Base-by-base conservation (phyloP, 306 rosid genomes). In the Glycine latifolia region DNA sequence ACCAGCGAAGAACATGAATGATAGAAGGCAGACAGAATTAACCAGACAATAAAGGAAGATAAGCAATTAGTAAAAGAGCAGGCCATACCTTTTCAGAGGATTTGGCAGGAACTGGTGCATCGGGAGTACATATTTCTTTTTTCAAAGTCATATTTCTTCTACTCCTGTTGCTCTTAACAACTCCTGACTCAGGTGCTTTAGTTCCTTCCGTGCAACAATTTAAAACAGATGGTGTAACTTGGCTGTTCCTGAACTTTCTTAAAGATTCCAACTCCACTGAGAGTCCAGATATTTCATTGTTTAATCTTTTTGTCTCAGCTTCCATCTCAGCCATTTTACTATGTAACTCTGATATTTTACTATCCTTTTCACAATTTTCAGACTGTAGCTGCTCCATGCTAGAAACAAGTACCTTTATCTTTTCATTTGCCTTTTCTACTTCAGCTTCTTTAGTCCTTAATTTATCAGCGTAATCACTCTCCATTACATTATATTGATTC, bases 401-500 rank as follows among this genome's bases (percentile, higher is more conserved):
- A 50, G 90, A 88, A 58, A 90, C 82, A 81, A 95, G 95, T 48
- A 15, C 63, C 75, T 73, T 79, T 13, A 86, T 77, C 86, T 79
- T 89, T 77, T 85, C 89, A 71, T 88, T 79, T 53, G 89, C 91
- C 26, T 68, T 81, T 43, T 87, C 90, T 15, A 91, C 86, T 82
- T 96, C 97, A 56, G 83, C 73, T 72, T 76, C 68, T 72, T 85
- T 88, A 31, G 77, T 85, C 86, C 76, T 87, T 80, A 92, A 85
- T 81, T 91, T 95, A 58, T 73, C 31, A 5, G 39, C 12, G 65
- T 76, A 90, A 31, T 91, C 89, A 0, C 69, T 84, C 77, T 95
- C 98, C 97, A 90, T 82, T 77, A 87, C 71, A 17, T 81, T 85
- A 82, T 86, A 92, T 35, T 91, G 98, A 76, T 95, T 93, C 98